These are phyloP conservation scores for Gracilaria caudata DNA, from an alignment of 23 red algal genomes.

Conservation along the genomic window DNA sequence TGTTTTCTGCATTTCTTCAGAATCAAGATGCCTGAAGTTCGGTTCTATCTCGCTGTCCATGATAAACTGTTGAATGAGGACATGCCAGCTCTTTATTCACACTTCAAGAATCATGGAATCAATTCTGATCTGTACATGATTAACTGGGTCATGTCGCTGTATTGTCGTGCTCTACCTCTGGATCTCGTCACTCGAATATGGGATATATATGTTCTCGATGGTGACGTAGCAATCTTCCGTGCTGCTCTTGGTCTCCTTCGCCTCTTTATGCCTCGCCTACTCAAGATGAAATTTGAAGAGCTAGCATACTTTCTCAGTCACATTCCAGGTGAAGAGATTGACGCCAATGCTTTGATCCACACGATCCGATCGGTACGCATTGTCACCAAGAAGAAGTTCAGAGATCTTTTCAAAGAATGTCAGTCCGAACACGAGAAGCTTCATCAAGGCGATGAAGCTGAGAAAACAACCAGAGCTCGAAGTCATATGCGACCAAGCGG, in stretches of 20 bases:
- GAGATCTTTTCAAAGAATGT: conserved; percentile 71
- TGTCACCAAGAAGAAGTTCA: conserved; percentile 63
- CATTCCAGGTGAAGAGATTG: conserved; percentile 82
- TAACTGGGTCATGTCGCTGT: conserved; percentile 97
- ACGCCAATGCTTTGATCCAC: conserved; percentile 66
- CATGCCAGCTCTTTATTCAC: conserved; percentile 73
- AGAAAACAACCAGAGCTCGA: background rate
- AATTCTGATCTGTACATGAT: conserved; percentile 98
- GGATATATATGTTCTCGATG: conserved; percentile 91
- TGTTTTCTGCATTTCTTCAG: conserved; percentile 94
- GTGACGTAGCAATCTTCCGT: conserved; percentile 94
- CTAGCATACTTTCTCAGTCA: conserved; percentile 93
- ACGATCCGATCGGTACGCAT: conserved; percentile 76
- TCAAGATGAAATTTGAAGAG: conserved; percentile 92
- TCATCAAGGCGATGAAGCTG: conserved; percentile 1
- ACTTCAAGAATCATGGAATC: conserved; percentile 81
- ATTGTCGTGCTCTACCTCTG: conserved; percentile 87
- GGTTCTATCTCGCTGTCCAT: conserved; percentile 80
- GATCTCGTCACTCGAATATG: conserved; percentile 89
- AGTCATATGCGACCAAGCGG: background rate
- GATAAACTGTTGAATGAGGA: conserved; percentile 82
- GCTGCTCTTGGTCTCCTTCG: conserved; percentile 89
- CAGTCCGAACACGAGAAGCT: conserved; percentile 37
- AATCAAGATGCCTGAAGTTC: conserved; percentile 98
- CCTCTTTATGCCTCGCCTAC: conserved; percentile 70